These are phyloP conservation scores for Lentinula sp. DNA, from an alignment of 768 basidiomycete genomes.

Conservation along the genomic window DNA sequence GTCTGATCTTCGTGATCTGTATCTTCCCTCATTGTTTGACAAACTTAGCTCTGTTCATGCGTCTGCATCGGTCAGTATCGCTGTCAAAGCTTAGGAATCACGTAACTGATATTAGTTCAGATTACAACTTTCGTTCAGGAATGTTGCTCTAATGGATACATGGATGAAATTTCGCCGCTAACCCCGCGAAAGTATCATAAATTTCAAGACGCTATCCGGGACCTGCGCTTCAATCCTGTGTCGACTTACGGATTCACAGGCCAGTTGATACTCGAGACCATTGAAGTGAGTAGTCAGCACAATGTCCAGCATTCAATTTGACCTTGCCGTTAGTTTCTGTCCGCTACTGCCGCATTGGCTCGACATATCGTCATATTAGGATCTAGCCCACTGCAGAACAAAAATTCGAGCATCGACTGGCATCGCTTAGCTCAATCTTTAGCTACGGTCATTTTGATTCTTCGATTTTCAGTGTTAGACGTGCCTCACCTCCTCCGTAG, in stretches of 20 bases:
- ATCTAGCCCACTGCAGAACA: conserved; percentile 31
- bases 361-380: conserved; percentile 53
- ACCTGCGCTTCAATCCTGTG: background rate
- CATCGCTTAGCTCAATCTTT: conserved; percentile 37
- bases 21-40: background rate
- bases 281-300: background rate
- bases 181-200: background rate
- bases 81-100: background rate
- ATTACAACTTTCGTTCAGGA: conserved; percentile 3
- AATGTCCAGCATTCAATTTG: background rate
- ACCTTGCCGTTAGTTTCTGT: background rate
- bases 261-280: background rate
- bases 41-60: background rate
- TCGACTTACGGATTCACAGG: background rate
- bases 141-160: background rate
- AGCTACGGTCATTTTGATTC: conserved; percentile 31
- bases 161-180: background rate
- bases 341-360: conserved; percentile 17
- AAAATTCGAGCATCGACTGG: conserved; percentile 14
- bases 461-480: conserved; percentile 5
- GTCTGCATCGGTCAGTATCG: background rate
- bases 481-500: conserved; percentile 24
- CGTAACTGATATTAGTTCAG: background rate
- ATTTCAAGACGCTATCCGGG: background rate
- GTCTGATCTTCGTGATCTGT: conserved; percentile 7